Conservation (phyloP, 768 basidiomycete species). For the Albatrellus ellisii region DNA sequence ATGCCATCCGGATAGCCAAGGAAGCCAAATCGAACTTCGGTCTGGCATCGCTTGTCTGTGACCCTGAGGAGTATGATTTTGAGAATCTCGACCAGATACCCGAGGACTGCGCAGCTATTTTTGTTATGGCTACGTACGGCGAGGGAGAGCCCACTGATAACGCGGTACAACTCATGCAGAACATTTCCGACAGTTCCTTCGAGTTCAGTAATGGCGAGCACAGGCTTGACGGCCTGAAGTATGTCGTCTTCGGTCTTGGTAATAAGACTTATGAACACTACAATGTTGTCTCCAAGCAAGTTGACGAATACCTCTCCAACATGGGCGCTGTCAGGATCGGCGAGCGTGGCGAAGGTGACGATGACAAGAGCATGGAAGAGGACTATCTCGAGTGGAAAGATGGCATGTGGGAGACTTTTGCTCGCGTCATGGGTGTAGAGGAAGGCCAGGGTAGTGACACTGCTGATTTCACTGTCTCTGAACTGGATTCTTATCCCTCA, state of each 20-base stretch:
- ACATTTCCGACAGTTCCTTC: conserved; percentile 75
- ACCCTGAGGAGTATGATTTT: conserved; percentile 98
- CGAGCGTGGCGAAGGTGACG: conserved; percentile 89
- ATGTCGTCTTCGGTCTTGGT: conserved; percentile 89
- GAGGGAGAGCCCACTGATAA: conserved; percentile 99
- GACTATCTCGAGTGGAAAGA: conserved; percentile 99
- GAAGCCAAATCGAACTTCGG: conserved; percentile 96
- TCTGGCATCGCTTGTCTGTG: conserved; percentile 89
- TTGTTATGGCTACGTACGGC: conserved; percentile 96
- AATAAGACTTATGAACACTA: conserved; percentile 96
- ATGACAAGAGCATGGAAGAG: conserved; percentile 99
- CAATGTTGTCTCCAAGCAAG: conserved; percentile 73
- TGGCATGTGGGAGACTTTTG: conserved; percentile 86
- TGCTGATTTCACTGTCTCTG: conserved; percentile 86
- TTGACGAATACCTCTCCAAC: conserved; percentile 60
- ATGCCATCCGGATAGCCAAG: conserved; percentile 93
- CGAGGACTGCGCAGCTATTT: conserved; percentile 78
- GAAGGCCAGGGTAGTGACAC: conserved; percentile 94
- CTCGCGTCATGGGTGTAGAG: conserved; percentile 75
- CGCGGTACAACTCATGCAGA: conserved; percentile 89
- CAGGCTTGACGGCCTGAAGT: conserved; percentile 75
- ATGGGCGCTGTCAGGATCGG: conserved; percentile 83
- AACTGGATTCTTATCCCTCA: conserved; percentile 46
- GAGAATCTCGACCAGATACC: conserved; percentile 89
- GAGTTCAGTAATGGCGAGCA: conserved; percentile 75